Conservation (phyloP, 169 alveolate species). For the Eimeria brunetti region DNA sequence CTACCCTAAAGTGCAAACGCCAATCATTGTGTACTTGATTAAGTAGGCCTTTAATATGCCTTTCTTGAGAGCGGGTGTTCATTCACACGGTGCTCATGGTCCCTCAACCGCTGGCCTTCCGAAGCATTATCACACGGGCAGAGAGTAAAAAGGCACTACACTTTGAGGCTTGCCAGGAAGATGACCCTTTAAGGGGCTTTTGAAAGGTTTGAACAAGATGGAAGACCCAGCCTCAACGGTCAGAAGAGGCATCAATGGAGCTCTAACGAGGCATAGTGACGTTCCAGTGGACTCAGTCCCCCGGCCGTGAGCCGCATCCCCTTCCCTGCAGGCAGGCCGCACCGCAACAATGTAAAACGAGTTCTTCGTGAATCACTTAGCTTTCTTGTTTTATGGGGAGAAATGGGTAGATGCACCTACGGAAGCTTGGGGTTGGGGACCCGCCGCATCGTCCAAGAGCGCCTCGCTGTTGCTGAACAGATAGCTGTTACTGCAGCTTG, state of each 20-base stretch:
- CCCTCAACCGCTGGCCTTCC: not conserved
- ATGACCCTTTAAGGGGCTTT: conserved; percentile 88
- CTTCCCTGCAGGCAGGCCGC: not conserved
- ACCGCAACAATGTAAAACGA: not conserved
- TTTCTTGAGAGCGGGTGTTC: not conserved
- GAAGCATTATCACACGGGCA: not conserved
- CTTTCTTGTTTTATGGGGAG: not conserved
- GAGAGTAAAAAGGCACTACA: not conserved
- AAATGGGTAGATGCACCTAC: not conserved
- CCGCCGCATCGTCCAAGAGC: conserved; percentile 22
- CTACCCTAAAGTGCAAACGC: not conserved
- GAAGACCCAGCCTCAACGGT: conserved; percentile 88
- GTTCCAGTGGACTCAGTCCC: not conserved
- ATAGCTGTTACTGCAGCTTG: not conserved
- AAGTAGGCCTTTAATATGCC: not conserved
- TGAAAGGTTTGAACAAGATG: conserved; percentile 87
- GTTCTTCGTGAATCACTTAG: too few relatives aligned
- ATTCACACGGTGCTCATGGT: not conserved
- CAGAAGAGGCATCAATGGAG: conserved; percentile 87
- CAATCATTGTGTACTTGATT: not conserved
- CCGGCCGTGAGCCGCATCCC: conserved; percentile 16
- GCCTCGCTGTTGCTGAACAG: not conserved
- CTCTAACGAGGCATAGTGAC: conserved; percentile 86
- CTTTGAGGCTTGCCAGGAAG: conserved; percentile 84
- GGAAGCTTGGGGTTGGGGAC: conserved; percentile 40